These are phyloP conservation scores for Punica granatum DNA, from an alignment of 345 rosid species.

Conservation along the genomic window DNA sequence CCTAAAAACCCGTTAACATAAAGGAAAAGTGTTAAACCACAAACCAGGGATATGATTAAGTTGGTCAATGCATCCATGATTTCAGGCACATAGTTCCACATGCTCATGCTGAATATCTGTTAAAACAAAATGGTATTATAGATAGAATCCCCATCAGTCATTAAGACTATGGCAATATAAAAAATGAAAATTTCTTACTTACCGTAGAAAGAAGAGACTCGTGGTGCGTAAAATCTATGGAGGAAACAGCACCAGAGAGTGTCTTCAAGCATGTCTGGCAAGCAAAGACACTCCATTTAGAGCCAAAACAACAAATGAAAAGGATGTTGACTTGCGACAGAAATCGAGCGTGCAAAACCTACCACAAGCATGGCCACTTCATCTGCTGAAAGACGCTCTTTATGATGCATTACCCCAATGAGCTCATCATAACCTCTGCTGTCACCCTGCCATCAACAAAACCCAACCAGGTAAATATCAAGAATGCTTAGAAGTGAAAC, in stretches of 20 bases:
- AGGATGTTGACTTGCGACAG: neutral
- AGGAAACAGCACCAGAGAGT: slow-evolving; percentile 62
- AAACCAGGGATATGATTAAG: slow-evolving; percentile 60
- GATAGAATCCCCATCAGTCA: neutral
- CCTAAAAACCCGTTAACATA: neutral
- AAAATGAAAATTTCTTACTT: slow-evolving; percentile 19
- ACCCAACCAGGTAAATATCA: neutral
- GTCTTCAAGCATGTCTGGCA: slow-evolving; percentile 60
- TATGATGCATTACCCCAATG: slow-evolving; percentile 48
- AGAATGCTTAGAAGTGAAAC: no score
- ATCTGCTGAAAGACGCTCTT: slow-evolving; percentile 30
- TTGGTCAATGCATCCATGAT: slow-evolving; percentile 67
- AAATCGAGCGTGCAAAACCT: slow-evolving; percentile 4
- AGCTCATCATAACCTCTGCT: slow-evolving; percentile 48
- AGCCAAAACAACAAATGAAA: neutral
- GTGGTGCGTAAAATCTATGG: slow-evolving; percentile 49
- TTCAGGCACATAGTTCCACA: slow-evolving; percentile 62
- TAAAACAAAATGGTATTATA: slow-evolving; percentile 4
- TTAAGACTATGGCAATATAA: neutral
- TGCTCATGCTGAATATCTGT: slow-evolving; percentile 65
- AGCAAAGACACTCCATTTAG: slow-evolving; percentile 6
- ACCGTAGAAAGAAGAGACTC: slow-evolving; percentile 56
- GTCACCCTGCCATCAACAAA: slow-evolving; percentile 42
- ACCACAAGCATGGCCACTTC: slow-evolving; percentile 77
- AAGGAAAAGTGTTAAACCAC: slow-evolving; percentile 7